Conservation (phyloP, 1,139 yeast species). For the Taiozyma sp. region DNA sequence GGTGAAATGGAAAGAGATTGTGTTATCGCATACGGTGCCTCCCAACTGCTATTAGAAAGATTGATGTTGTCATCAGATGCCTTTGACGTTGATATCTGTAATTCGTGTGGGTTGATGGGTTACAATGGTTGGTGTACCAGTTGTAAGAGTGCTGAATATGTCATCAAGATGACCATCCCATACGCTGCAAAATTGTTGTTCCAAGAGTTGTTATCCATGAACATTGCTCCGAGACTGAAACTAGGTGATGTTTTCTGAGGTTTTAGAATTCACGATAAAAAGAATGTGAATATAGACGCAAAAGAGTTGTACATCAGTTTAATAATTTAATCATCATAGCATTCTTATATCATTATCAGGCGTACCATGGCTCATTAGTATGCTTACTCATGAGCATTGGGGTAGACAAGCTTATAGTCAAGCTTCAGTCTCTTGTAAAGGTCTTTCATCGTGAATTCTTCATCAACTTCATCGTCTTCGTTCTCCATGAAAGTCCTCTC, state of each 20-base stretch:
- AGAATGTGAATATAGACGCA: neutral
- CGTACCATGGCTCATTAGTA: neutral
- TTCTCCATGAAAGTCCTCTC: slow-evolving; percentile 18
- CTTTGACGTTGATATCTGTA: slow-evolving; percentile 94
- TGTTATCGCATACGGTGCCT: slow-evolving; percentile 99
- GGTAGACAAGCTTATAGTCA: slow-evolving; percentile 35
- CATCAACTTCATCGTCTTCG: slow-evolving; percentile 26
- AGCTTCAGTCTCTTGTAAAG: slow-evolving; percentile 36
- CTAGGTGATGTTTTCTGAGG: slow-evolving; percentile 71
- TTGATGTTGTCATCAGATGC: slow-evolving; percentile 97
- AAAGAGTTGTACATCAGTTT: neutral
- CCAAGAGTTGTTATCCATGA: slow-evolving; percentile 96
- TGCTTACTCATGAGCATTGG: slow-evolving; percentile 11
- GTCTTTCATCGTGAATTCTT: slow-evolving; percentile 40
- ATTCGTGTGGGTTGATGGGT: slow-evolving; percentile 96
- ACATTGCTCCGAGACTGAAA: slow-evolving; percentile 92
- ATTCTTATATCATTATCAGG: neutral
- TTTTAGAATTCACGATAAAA: neutral
- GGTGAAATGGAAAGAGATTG: slow-evolving; percentile 99
- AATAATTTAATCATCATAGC: neutral
- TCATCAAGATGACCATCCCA: slow-evolving; percentile 94
- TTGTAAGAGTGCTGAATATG: slow-evolving; percentile 83
- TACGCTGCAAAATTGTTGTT: slow-evolving; percentile 94
- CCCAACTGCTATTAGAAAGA: slow-evolving; percentile 88
- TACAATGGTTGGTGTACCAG: slow-evolving; percentile 97